Evolutionary conservation across 257 asterid genomes (phyloP).

Genomic region (Ballota nigra): DNA sequence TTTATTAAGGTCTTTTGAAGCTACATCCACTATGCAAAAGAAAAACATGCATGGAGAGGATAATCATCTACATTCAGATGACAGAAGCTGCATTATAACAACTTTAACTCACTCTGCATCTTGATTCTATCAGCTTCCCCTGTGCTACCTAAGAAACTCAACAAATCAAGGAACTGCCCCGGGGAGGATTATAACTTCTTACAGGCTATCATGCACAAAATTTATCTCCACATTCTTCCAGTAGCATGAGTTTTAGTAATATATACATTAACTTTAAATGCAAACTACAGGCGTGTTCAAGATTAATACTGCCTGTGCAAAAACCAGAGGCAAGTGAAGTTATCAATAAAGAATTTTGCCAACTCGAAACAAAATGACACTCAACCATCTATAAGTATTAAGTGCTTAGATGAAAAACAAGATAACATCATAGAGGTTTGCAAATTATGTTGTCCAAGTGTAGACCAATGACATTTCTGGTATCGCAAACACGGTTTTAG

Average conservation of each 20-base stretch:
- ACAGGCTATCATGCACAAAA: not conserved
- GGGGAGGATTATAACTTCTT: slow-evolving; percentile 11
- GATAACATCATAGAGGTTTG: not conserved
- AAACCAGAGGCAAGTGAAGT: not conserved
- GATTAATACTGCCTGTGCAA: not conserved
- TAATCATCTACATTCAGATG: not conserved
- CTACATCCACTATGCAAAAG: not conserved
- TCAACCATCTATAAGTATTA: not conserved
- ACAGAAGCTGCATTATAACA: no score
- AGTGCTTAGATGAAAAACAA: not conserved
- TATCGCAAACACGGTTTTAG: not conserved
- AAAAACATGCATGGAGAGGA: not conserved
- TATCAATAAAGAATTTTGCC: not conserved
- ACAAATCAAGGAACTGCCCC: slow-evolving; percentile 16
- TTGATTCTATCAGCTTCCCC: slow-evolving; percentile 48
- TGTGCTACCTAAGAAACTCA: slow-evolving; percentile 37
- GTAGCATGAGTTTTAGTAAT: slow-evolving; percentile 17
- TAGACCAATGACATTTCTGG: not conserved
- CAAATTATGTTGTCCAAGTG: not conserved
- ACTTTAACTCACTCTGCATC: slow-evolving; percentile 48
- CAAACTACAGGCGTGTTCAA: not conserved
- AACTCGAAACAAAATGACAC: not conserved
- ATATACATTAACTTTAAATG: not conserved
- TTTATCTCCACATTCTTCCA: not conserved
- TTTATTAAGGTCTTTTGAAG: not conserved